phyloP scores from a whole-genome alignment of 768 basidiomycete genomes.

The Rhizopogon salebrosus region DNA sequence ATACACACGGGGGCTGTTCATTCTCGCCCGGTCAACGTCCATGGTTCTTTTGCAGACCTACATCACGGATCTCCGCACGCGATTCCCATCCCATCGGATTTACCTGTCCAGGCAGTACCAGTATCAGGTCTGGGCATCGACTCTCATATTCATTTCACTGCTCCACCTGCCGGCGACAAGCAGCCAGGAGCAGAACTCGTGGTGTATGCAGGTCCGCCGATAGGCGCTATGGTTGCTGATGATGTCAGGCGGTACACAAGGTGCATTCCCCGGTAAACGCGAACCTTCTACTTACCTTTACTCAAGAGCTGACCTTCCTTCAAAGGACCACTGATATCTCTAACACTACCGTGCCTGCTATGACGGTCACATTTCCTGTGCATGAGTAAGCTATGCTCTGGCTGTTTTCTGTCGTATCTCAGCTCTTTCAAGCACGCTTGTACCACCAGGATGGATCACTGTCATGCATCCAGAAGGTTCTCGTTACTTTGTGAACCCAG shows the following conservation, averaged over 20 bases:
- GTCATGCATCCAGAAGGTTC: slow-evolving; percentile 56
- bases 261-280: background rate
- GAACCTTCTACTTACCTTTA: background rate
- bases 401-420: background rate
- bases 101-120: background rate
- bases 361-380: background rate
- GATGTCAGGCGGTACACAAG: slow-evolving; percentile 13
- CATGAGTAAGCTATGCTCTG: background rate
- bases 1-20: background rate
- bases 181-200: slow-evolving; percentile 2
- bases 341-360: background rate
- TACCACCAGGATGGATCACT: slow-evolving; percentile 38
- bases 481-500: slow-evolving; percentile 46
- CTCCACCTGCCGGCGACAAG: background rate
- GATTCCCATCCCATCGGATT: too few relatives aligned
- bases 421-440: background rate
- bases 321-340: background rate
- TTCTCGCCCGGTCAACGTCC: background rate
- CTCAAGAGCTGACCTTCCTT: background rate
- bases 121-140: too few relatives aligned
- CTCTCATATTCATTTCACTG: background rate
- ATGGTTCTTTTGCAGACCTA: background rate
- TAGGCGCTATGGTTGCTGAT: slow-evolving; percentile 13
- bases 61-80: background rate
- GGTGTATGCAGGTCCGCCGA: background rate